Evolutionary conservation across 2,329 filamentous ascomycete genomes (phyloP).

Genomic region (Trichophyton verrucosum): DNA sequence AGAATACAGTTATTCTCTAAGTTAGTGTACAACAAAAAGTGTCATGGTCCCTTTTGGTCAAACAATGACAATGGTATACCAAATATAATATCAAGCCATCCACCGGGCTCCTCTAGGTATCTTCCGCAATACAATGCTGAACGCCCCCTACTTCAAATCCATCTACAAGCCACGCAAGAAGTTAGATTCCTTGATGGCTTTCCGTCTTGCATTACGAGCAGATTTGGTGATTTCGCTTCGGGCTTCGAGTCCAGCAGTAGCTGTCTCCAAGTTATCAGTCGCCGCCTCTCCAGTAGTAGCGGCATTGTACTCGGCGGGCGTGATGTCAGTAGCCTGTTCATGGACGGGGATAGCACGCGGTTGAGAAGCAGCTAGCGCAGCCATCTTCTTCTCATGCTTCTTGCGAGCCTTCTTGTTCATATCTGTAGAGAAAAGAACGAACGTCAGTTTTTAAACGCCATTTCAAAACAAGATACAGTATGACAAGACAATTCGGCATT

Average conservation of each 20-base stretch:
- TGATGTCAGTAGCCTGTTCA: constrained; percentile 35
- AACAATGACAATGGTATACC: background rate
- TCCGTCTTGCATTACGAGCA: constrained; percentile 33
- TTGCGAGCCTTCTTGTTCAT: constrained; percentile 38
- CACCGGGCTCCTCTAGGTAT: background rate
- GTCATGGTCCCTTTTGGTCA: background rate
- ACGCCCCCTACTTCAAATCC: background rate
- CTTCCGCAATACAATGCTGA: background rate
- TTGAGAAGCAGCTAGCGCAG: constrained; percentile 27
- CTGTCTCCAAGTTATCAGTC: constrained; percentile 19
- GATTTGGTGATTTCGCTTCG: constrained; percentile 34
- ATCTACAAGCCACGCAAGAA: constrained; percentile 36
- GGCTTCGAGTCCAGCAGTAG: constrained; percentile 26
- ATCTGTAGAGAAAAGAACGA: constrained; percentile 18
- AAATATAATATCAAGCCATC: background rate
- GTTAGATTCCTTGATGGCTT: constrained; percentile 36
- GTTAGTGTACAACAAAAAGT: constrained; percentile 4
- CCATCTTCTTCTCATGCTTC: constrained; percentile 36
- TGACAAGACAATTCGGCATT: no score
- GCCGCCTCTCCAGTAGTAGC: constrained; percentile 16
- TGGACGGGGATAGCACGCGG: constrained; percentile 34
- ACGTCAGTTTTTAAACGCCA: background rate
- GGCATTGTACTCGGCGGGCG: constrained; percentile 20
- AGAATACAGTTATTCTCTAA: background rate
- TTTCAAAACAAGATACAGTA: background rate